Percentiles rank a stretch among this genome's conserved stretches.
phyloP scores from a whole-genome alignment of 1,139 yeast genomes.

The Meyerozyma carpophila region DNA sequence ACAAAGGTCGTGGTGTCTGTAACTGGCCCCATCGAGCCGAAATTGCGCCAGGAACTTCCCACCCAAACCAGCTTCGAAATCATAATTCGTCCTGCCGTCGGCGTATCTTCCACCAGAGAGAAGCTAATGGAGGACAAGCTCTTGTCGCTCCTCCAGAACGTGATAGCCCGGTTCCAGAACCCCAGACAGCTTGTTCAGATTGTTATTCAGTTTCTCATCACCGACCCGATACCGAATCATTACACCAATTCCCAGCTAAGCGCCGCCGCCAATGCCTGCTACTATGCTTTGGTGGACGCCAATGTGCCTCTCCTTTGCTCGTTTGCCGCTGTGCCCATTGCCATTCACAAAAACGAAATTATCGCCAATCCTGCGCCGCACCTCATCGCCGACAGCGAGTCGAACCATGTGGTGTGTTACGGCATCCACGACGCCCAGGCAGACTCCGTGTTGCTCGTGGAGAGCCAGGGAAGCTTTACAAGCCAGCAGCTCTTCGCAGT shows the following conservation, averaged over 20 bases:
- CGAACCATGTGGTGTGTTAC: slow-evolving; percentile 66
- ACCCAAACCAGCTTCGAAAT: slow-evolving; percentile 74
- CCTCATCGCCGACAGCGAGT: slow-evolving; percentile 39
- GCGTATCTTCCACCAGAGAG: slow-evolving; percentile 75
- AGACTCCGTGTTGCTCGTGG: slow-evolving; percentile 55
- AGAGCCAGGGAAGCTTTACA: slow-evolving; percentile 66
- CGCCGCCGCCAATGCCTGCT: slow-evolving; percentile 67
- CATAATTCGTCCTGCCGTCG: slow-evolving; percentile 73
- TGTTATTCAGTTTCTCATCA: slow-evolving; percentile 73
- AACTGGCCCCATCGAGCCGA: slow-evolving; percentile 88
- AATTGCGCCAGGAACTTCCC: slow-evolving; percentile 79
- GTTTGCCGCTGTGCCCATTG: slow-evolving; percentile 45
- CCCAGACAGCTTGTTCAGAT: slow-evolving; percentile 86
- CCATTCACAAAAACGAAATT: slow-evolving; percentile 19
- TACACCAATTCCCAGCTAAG: slow-evolving; percentile 54
- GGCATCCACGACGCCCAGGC: slow-evolving; percentile 49
- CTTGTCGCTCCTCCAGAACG: slow-evolving; percentile 53
- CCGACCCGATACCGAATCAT: slow-evolving; percentile 39
- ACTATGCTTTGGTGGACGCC: slow-evolving; percentile 72
- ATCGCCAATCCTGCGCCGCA: slow-evolving; percentile 39
- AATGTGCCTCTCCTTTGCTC: slow-evolving; percentile 65
- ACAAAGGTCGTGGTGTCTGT: slow-evolving; percentile 71
- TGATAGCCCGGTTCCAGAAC: slow-evolving; percentile 60
- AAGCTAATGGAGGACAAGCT: slow-evolving; percentile 69
- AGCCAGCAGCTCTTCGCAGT: slow-evolving; percentile 49